Evolutionary conservation across 2,329 filamentous ascomycete genomes (phyloP), one percentile per base, ranked within the genome.

Genomic region (Macrophomina tecta): DNA sequence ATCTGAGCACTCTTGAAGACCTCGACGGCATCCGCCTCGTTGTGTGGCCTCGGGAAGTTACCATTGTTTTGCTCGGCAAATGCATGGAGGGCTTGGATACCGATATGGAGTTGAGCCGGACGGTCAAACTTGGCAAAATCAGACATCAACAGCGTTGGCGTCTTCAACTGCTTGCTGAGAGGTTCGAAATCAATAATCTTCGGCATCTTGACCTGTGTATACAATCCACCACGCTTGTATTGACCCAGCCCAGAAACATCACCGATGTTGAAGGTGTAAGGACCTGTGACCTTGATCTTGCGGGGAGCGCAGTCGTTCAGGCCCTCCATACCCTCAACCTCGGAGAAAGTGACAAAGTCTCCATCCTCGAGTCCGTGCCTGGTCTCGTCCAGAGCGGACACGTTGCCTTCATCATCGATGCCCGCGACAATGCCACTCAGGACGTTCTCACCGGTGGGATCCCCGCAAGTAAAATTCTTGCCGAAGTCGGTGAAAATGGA

Each of bases 51-150:
- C 56, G 95, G 95, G 52, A 95, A 85, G 56, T 90, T 87, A 48
- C 89, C 89, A 66, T 82, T 80, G 73, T 96, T 89, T 42, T 85
- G 82, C 72, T 93, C 89, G 12, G 87, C 88, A 79, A 97, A 99
- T 42, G 90, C 89, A 77, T 97, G 93, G 7, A 99, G 85, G 9
- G 95, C 94, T 81, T 98, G 94, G 75, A 98, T 91, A 68, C 93
- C 95, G 69, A 96, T 83, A 77, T 99, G 95, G 30, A 99, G 87
- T 79, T 98, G 93, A 71, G 91, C 89, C 1, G 95, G 95, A 53
- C 95, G 91, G 79, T 98, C 95, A 72, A 97, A 98, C 80, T 99
- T 99, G 80, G 95, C 95, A 76, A 94, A 99, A 78, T 99, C 95
- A 28, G 95, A 97, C 68, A 97, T 88, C 74, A 98, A 82, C 70